Evolutionary conservation across 2,329 filamentous ascomycete genomes (phyloP).

Genomic region (Cladobotryum protrusum): DNA sequence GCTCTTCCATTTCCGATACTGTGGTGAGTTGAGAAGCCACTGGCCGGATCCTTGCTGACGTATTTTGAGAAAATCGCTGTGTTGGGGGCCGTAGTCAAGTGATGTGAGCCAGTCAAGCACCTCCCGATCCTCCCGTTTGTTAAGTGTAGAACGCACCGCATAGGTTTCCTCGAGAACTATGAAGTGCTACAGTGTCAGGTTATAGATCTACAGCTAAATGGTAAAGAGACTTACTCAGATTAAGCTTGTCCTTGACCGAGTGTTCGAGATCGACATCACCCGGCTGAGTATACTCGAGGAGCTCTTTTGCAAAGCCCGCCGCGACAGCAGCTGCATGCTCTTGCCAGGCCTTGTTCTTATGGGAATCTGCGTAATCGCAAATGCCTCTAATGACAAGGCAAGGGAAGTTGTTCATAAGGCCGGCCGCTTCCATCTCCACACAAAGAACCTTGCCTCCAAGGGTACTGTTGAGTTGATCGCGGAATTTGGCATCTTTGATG

Average conservation of each 20-base stretch:
- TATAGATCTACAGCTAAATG: too few relatives aligned
- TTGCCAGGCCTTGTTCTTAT: constrained; percentile 33
- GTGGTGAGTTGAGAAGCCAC: not conserved
- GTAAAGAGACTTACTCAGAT: too few relatives aligned
- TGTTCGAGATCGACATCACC: too few relatives aligned
- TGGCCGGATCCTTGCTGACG: not conserved
- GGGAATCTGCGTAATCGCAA: constrained; percentile 33
- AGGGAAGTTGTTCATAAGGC: constrained; percentile 19
- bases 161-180: too few relatives aligned
- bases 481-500: constrained; percentile 24
- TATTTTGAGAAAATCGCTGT: too few relatives aligned
- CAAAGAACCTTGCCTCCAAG: constrained; percentile 14
- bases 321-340: constrained; percentile 28
- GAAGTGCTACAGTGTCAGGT: too few relatives aligned
- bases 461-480: constrained; percentile 23
- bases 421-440: constrained; percentile 17
- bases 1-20: not conserved
- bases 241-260: too few relatives aligned
- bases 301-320: constrained; percentile 23
- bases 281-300: not conserved
- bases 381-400: constrained; percentile 33
- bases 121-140: too few relatives aligned
- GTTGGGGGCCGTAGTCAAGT: too few relatives aligned
- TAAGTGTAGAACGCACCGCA: too few relatives aligned
- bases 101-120: too few relatives aligned